Evolutionary conservation across 1,284 basidiomycete genomes (phyloP), one percentile per base, ranked within the genome.

Genomic region (Cryptococcus wingfieldii): DNA sequence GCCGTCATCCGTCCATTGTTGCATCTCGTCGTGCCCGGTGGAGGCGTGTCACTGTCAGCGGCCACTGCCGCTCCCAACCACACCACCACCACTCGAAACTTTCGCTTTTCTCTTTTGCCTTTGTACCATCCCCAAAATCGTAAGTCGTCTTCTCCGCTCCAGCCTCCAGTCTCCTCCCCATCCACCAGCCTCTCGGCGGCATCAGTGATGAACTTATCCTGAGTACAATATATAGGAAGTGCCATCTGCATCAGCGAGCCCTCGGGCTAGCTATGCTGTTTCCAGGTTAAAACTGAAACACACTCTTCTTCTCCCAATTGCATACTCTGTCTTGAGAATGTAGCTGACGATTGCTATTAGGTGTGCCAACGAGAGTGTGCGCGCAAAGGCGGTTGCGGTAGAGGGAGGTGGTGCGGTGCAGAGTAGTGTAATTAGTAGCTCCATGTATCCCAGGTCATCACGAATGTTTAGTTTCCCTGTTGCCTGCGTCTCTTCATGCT

Each of bases 221-320:
- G 44, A 46, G 27, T 46, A 46, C 18, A 23, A 46, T 42, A 42
- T 42, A 42, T 42, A 42, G 44, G 44, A 46, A 46, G 44, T 25
- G 44, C 27, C 44, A 28, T 46, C 44, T 46, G 44, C 18, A 28
- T 28, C 9, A 23, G n/a, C 16, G 19, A 9, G 14, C 27, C 44
- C 44, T 28, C n/a, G 44, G 44, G 44, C 9, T 46, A 46, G 27
- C 27, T 46, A 14, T 46, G 44, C 44, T 46, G 44, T 46, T 46
- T 46, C 44, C 44, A 46, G 44, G 44, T 46, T 46, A n/a, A 23
- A 34, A 34, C 44, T 46, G 44, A 46, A 19, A 46, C 44, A 46
- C 44, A n/a, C 23, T 37, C 16, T 34, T 25, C 47, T 49, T 16
- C n/a, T 27, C n/a, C 7, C 38, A 19, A 12, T 23, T 34, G 34